Base-by-base conservation (phyloP, 2,329 filamentous ascomycete genomes). In the Xylariaceae sp. region DNA sequence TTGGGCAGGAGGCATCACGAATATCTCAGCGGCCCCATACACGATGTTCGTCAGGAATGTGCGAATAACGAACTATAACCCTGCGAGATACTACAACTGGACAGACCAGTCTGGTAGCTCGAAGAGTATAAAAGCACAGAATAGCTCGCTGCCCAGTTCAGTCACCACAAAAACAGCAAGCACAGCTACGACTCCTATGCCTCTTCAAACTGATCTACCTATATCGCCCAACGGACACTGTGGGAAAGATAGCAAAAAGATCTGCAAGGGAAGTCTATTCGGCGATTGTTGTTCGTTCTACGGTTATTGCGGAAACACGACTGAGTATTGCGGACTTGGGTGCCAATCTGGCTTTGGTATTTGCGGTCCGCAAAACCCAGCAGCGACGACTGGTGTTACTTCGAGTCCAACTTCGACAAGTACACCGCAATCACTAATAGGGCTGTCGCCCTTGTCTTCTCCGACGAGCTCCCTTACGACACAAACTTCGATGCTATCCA, bases 31-130 rank as follows among this genome's bases (percentile, higher is more conserved):
- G 2, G 49, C 17, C 7, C 48, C 50, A 2, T 53, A 44, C 31
- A 50, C 44, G 2, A 46, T 44, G 37, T 53, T 45, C 18, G 49
- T 51, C 2, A 43, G 37, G 30, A 50, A 41, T 17, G 50, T 51
- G 15, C 41, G 41, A 9, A 48, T 53, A 34, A 50, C 41, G 7
- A 51, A 53, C 30, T 49, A 53, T 28, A 48, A 51, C n/a, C 48
- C 50, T 15, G 50, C 50, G 3, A 39, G 18, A 18, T 39, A 44
- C 19, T 53, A 48, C 30, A 50, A 49, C 37, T 53, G 44, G 43
- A 51, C 38, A 9, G 49, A 50, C 33, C 42, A 50, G 41, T 43
- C 43, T 11, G 45, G 45, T 8, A 44, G 38, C 34, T 39, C 18
- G 18, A 38, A 42, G 18, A 44, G 45, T 33, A 48, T 48, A 29